Evolutionary conservation across 768 basidiomycete genomes (phyloP).

Genomic region (Lactarius pseudohatsudake): DNA sequence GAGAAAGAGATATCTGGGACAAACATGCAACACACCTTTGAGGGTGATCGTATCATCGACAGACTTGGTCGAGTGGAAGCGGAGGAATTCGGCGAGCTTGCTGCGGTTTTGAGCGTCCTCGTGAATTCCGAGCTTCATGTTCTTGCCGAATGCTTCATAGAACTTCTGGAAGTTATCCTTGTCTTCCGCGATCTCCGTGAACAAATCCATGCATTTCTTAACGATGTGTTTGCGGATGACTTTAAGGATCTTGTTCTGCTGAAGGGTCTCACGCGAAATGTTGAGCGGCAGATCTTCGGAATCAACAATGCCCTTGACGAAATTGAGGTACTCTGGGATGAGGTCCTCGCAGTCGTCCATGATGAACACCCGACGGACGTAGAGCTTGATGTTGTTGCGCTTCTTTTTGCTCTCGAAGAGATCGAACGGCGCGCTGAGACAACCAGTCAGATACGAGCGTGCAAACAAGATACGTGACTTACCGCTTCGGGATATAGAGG

Average conservation of each 20-base stretch:
- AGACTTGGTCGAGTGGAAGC: conserved; percentile 97
- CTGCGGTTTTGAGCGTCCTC: conserved; percentile 98
- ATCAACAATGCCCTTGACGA: conserved; percentile 99
- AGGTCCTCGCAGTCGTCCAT: conserved; percentile 99
- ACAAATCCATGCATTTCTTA: conserved; percentile 94
- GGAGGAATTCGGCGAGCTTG: conserved; percentile 99
- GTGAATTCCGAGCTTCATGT: conserved; percentile 99
- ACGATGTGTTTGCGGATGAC: conserved; percentile 99
- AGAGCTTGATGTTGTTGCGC: conserved; percentile 99
- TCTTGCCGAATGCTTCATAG: conserved; percentile 98
- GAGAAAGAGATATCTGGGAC: neutral
- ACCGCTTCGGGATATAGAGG: conserved; percentile 96
- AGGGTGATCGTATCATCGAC: conserved; percentile 88
- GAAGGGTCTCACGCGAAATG: conserved; percentile 99
- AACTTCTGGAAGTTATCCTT: conserved; percentile 98
- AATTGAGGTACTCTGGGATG: conserved; percentile 99
- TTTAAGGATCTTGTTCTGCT: conserved; percentile 99
- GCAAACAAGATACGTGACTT: conserved; percentile 30
- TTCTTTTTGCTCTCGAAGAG: conserved; percentile 99
- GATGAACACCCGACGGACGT: conserved; percentile 99
- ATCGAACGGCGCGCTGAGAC: conserved; percentile 88
- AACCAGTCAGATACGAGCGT: conserved; percentile 21
- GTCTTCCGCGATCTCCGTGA: conserved; percentile 97
- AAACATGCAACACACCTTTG: conserved; percentile 61
- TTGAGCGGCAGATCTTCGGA: conserved; percentile 99